These are phyloP conservation scores for Paraglomus occultum DNA, from an alignment of 192 early-diverging fungal species.

Conservation along the genomic window DNA sequence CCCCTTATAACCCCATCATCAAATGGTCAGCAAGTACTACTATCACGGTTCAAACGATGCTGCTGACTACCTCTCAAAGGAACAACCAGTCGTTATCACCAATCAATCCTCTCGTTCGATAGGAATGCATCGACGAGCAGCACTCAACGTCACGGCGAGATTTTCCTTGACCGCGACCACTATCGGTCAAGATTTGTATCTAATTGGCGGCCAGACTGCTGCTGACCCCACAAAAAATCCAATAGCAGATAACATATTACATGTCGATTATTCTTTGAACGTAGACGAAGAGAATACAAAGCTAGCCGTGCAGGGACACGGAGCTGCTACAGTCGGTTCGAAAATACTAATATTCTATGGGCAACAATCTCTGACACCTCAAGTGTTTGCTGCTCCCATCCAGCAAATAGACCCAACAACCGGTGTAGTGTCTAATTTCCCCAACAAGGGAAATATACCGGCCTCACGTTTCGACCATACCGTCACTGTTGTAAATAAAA, in stretches of 20 bases:
- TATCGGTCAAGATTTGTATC: not conserved
- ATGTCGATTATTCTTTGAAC: conserved; percentile 7
- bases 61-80: conserved; percentile 12
- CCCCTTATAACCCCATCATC: not conserved
- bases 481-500: conserved; percentile 2
- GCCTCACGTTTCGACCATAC: conserved; percentile 3
- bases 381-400: not conserved
- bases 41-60: not conserved
- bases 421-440: not conserved
- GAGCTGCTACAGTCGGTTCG: conserved; percentile 10
- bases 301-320: conserved; percentile 22
- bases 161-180: not conserved
- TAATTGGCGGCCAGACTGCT: conserved; percentile 16
- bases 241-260: not conserved
- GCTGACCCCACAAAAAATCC: not conserved
- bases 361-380: not conserved
- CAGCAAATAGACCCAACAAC: conserved; percentile 8
- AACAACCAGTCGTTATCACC: not conserved
- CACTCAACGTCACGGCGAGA: not conserved
- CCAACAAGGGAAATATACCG: not conserved
- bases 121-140: not conserved
- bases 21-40: conserved; percentile 4
- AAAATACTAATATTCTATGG: conserved; percentile 20
- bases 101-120: not conserved
- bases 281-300: conserved; percentile 17